Evolutionary conservation across 257 asterid genomes (phyloP), one percentile per base, ranked within the genome.

Genomic region (Gentiana macrophylla): DNA sequence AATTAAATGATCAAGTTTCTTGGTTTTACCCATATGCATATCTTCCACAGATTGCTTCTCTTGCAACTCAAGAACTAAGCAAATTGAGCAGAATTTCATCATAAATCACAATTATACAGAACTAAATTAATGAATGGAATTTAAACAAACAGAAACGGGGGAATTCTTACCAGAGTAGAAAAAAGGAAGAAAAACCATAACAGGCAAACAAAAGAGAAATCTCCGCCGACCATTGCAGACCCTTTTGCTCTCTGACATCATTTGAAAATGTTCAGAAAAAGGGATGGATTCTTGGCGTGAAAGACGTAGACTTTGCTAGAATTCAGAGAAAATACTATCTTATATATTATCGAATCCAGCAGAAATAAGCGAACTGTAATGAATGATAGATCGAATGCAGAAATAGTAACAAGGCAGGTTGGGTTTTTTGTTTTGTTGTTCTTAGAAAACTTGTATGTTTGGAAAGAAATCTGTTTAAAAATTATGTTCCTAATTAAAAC

Each of bases 191-290:
- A 84, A 49, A 54, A 91, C 53, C 34, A 87, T 32, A 41, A 76
- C 38, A 35, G 96, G 92, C 32, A 84, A 66, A 55, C 76, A 72
- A 46, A 87, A 72, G 38, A 87, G 70, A 69, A 84, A 74, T 36
- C 78, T 77, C 64, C 83, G 82, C 95, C 96, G 79, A 58, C 95
- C 81, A 45, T 68, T 73, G 69, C 89, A 87, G 0, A 76, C 33
- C 74, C 84, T 83, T 82, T 45, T 63, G 35, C 41, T 48, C 55
- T 15, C 50, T 15, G 35, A 32, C 67, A 61, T 61, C 47, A 13
- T 12, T 4, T 5, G 5, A 5, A 41, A 41, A 5, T 41, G 46
- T 2, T 41, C 8, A 5, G 35, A 57, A 2, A 36, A 32, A 38
- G 49, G 50, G 50, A 5, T 24, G 32, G 24, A 50, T 9, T 60